A percentile compares a stretch with the other conserved stretches of the same genome.
Conservation (phyloP, 495 filamentous ascomycete species). For the Aspergillus cavernicola region DNA sequence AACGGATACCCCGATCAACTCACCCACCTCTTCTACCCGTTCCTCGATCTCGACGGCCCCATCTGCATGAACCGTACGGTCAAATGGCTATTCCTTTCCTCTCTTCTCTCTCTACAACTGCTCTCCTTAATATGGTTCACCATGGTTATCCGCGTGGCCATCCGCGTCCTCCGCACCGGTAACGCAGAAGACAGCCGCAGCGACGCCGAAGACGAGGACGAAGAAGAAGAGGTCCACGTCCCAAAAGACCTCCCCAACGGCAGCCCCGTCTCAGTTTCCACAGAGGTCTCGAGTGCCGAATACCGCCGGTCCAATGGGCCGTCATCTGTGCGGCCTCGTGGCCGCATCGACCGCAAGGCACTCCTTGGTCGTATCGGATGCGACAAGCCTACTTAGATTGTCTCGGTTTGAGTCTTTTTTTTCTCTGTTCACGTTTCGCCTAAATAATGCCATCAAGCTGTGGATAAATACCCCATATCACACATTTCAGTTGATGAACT, state of each 20-base stretch:
- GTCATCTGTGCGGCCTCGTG: conserved; percentile 13
- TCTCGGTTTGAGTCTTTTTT: conserved; percentile 41
- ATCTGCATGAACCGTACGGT: conserved; percentile 64
- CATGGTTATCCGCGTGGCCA: conserved; percentile 70
- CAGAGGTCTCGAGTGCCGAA: conserved; percentile 37
- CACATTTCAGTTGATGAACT: conserved; percentile 5
- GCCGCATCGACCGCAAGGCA: conserved; percentile 56
- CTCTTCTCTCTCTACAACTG: conserved; percentile 69
- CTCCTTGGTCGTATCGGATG: conserved; percentile 58
- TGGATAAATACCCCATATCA: neutral
- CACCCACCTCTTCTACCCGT: conserved; percentile 58
- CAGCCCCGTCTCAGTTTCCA: conserved; percentile 11
- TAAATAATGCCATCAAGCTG: conserved; percentile 1
- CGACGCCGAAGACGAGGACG: conserved; percentile 49
- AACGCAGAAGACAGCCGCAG: conserved; percentile 73
- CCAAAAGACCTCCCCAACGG: conserved; percentile 23
- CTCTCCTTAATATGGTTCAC: conserved; percentile 74
- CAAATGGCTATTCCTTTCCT: conserved; percentile 60
- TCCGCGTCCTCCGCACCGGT: conserved; percentile 62
- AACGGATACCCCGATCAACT: conserved; percentile 45
- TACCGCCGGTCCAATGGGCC: conserved; percentile 42
- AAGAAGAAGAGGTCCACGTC: conserved; percentile 23
- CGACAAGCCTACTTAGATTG: conserved; percentile 46
- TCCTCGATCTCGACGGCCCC: conserved; percentile 55
- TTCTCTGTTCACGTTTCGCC: conserved; percentile 33